These are phyloP conservation scores for Elasticomyces elasticus DNA, from an alignment of 495 filamentous ascomycete genomes.

Conservation along the genomic window DNA sequence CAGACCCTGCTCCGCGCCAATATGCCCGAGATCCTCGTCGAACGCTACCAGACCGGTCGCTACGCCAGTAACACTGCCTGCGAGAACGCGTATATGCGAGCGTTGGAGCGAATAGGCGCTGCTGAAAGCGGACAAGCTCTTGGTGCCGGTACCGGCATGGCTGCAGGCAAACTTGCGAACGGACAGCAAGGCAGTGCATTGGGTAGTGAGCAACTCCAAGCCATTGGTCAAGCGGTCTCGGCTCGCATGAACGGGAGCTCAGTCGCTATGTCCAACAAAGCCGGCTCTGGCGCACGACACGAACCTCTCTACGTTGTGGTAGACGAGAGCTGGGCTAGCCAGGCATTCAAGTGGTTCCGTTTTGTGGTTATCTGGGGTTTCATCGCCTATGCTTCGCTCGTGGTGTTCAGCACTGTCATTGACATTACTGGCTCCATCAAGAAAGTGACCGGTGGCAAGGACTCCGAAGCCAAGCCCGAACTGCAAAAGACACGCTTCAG, in stretches of 20 bases:
- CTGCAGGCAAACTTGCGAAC: conserved; percentile 4
- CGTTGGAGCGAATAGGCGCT: conserved; percentile 57
- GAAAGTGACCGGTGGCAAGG: conserved; percentile 59
- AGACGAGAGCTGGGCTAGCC: conserved; percentile 72
- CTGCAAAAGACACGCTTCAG: conserved; percentile 83
- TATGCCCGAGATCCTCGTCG: conserved; percentile 83
- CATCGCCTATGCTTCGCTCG: conserved; percentile 60
- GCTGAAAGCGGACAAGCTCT: conserved; percentile 34
- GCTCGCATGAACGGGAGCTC: conserved; percentile 62
- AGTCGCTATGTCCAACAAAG: conserved; percentile 44
- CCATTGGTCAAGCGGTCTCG: conserved; percentile 77
- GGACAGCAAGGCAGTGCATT: conserved; percentile 22
- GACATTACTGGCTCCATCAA: conserved; percentile 68
- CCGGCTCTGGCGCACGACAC: conserved; percentile 59
- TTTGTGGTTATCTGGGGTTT: conserved; percentile 70
- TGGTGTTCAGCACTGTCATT: conserved; percentile 66
- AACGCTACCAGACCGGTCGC: conserved; percentile 73
- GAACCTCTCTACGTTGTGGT: conserved; percentile 87
- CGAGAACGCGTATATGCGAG: conserved; percentile 63
- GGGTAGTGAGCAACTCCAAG: conserved; percentile 58
- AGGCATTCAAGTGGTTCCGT: conserved; percentile 81
- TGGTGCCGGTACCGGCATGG: no score
- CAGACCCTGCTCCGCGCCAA: conserved; percentile 79
- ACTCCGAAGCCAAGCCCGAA: conserved; percentile 77
- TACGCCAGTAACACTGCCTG: conserved; percentile 69